A percentile compares a stretch with the other conserved stretches of the same genome.
phyloP scores from a whole-genome alignment of 2,329 filamentous ascomycete species.

The Trichoderma oligosporum region DNA sequence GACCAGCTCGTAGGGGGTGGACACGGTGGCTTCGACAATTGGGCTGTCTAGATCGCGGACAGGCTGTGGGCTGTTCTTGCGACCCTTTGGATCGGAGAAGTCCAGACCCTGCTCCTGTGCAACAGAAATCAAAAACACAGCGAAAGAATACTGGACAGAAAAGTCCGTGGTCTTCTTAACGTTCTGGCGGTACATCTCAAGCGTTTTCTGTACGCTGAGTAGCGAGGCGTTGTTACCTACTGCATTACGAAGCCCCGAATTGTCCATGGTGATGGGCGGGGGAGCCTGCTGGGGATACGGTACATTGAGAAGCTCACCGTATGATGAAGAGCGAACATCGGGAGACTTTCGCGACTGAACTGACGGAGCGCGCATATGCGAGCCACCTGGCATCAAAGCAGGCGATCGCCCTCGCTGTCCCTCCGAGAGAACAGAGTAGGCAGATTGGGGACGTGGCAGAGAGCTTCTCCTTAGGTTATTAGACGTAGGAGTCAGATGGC shows the following conservation, averaged over 20 bases:
- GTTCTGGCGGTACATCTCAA: conserved; percentile 96
- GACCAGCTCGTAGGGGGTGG: conserved; percentile 65
- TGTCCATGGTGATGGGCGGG: conserved; percentile 69
- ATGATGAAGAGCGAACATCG: conserved; percentile 50
- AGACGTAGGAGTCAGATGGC: conserved; percentile 59
- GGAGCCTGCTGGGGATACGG: conserved; percentile 77
- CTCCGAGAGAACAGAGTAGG: conserved; percentile 73
- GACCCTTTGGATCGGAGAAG: conserved; percentile 43
- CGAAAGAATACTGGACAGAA: conserved; percentile 92
- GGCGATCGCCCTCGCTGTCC: conserved; percentile 61
- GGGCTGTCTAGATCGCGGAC: conserved; percentile 47
- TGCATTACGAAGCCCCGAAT: conserved; percentile 70
- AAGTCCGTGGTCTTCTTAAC: conserved; percentile 95
- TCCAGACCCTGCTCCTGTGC: conserved; percentile 72
- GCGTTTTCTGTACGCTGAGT: conserved; percentile 84
- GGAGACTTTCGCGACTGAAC: conserved; percentile 53
- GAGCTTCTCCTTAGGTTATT: conserved; percentile 54
- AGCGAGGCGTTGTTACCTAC: conserved; percentile 89
- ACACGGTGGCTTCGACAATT: conserved; percentile 43
- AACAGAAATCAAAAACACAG: conserved; percentile 86
- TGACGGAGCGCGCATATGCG: conserved; percentile 47
- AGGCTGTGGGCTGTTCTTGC: conserved; percentile 46
- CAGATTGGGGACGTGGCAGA: conserved; percentile 66
- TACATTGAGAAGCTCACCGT: conserved; percentile 59
- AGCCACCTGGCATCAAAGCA: conserved; percentile 40